Evolutionary conservation across 202 grass and related monocot genomes (phyloP), one percentile per base, ranked within the genome.

Genomic region (Eragrostis tef): DNA sequence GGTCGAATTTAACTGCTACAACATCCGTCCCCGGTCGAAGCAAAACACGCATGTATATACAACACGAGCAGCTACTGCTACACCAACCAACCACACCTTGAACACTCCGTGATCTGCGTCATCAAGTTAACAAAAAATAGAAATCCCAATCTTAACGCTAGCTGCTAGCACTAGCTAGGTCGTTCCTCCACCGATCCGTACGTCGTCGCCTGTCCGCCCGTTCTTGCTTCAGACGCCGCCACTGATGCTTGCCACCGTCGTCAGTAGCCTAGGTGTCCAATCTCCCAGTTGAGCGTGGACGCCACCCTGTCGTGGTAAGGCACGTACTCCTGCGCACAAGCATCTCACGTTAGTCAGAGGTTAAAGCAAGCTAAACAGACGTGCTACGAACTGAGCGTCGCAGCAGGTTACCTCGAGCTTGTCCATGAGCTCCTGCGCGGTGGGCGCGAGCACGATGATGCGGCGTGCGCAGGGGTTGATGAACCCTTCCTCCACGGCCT

Each of bases 401-500:
- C n/a, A n/a, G n/a, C n/a, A n/a, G n/a, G n/a, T 2, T 70, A 96
- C 93, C 93, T 97, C 94, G 68, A 93, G 79, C 88, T 97, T 97
- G 67, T 91, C 88, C 85, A 93, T 80, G 50, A 97, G 90, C 64
- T 93, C 91, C 44, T 87, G 78, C 10, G 88, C 94, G 0, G 90
- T 93, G 5, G 91, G 94, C 8, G 94, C 94, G 45, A 93, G 81
- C 58, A 97, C 91, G 78, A 97, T 83, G 86, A 97, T 97, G 70
- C 86, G 94, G 17, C 94, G 90, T 3, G 94, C 94, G 50, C 81
- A 82, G 6, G 86, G 69, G 86, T 80, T 91, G 71, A 97, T 97
- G 78, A 97, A 97, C 11, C 94, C 94, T 43, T 97, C 94, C 87
- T 97, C 94, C 2, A 97, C 94, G 7, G 94, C 94, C 88, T 97